phyloP scores from a whole-genome alignment of 768 basidiomycete species.

The Pleurotus ostreatus region DNA sequence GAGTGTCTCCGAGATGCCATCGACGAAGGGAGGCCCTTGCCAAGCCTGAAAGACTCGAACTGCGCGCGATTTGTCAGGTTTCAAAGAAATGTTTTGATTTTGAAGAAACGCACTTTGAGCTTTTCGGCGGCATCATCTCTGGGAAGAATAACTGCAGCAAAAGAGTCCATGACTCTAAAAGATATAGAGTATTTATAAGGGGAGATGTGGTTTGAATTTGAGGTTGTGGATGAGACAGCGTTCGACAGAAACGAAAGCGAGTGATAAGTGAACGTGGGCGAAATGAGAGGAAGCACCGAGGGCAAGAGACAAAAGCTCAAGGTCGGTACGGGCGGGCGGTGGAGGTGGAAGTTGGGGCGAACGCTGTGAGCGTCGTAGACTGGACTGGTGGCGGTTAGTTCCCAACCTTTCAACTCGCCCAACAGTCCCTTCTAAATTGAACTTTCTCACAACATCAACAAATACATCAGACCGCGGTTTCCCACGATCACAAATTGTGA shows the following conservation, averaged over 20 bases:
- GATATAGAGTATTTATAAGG: slow-evolving; percentile 2
- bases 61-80: slow-evolving; percentile 19
- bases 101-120: slow-evolving; percentile 32
- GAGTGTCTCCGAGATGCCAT: slow-evolving; percentile 29
- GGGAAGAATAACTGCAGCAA: slow-evolving; percentile 20
- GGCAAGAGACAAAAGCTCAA: slow-evolving; percentile 8
- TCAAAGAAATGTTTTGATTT: not conserved
- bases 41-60: slow-evolving; percentile 76
- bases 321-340: slow-evolving; percentile 11
- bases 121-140: slow-evolving; percentile 33
- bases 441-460: slow-evolving; percentile 4
- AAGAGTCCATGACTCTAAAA: slow-evolving; percentile 17
- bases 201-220: slow-evolving; percentile 11
- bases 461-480: slow-evolving; percentile 15
- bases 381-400: slow-evolving; percentile 9
- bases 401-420: slow-evolving; percentile 4
- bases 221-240: slow-evolving; percentile 6
- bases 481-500: not conserved
- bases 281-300: slow-evolving; percentile 33
- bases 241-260: slow-evolving; percentile 17
- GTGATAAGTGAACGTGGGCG: slow-evolving; percentile 18
- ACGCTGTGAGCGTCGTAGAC: slow-evolving; percentile 5
- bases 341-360: slow-evolving; percentile 5
- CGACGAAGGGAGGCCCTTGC: slow-evolving; percentile 38
- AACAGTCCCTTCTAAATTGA: slow-evolving; percentile 1